Percentiles rank a stretch among this genome's conserved stretches.
These are phyloP conservation scores for Tricladium varicosporioides DNA, from an alignment of 2,329 filamentous ascomycete species.

Conservation along the genomic window DNA sequence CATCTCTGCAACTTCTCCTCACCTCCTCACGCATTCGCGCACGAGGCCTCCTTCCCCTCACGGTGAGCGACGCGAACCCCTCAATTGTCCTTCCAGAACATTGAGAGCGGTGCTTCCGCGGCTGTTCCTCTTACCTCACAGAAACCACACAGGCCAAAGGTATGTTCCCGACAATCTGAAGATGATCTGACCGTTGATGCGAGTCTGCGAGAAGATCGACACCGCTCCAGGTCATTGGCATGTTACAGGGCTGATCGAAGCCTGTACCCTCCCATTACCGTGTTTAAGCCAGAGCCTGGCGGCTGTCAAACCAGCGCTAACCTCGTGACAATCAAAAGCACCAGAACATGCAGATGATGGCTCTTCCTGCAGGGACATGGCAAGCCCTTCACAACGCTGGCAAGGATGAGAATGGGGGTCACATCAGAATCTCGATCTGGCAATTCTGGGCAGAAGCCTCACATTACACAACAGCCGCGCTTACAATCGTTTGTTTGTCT, in stretches of 20 bases:
- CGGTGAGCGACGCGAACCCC: conserved; percentile 2
- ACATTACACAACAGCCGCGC: too few relatives aligned
- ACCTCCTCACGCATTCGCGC: conserved; percentile 1
- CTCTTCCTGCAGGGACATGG: conserved; percentile 12
- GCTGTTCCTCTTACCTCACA: conserved; percentile 22
- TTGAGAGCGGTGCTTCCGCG: background rate
- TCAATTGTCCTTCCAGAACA: background rate
- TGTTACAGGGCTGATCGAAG: background rate
- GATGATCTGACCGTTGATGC: background rate
- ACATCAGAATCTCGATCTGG: background rate
- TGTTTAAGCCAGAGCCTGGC: background rate
- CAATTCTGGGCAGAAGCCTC: too few relatives aligned
- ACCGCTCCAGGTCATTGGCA: conserved; percentile 5
- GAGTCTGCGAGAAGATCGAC: conserved; percentile 1
- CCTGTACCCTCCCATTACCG: background rate
- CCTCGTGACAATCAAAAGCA: conserved; percentile 18
- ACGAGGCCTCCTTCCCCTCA: conserved; percentile 15
- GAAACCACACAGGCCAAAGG: conserved; percentile 10
- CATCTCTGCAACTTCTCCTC: background rate
- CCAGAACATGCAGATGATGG: conserved; percentile 9
- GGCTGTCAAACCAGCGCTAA: background rate
- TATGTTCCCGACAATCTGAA: background rate
- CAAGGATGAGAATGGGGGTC: conserved; percentile 19
- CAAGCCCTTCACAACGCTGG: background rate
- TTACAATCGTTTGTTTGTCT: too few relatives aligned